phyloP scores from a whole-genome alignment of 441 rosid genomes.

The Jatropha podagrica region DNA sequence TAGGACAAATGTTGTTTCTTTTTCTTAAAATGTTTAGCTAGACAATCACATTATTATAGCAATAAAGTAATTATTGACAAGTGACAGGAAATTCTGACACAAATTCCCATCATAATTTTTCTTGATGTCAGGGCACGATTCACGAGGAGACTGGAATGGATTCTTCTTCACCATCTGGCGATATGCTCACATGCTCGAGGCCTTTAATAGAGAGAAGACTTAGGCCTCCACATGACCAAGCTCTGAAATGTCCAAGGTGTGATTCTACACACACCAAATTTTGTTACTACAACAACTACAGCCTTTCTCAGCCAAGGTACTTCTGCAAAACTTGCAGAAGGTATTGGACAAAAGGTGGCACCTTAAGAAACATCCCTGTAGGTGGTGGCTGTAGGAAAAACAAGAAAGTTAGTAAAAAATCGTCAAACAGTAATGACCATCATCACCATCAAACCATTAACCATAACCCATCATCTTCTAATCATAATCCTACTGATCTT shows the following conservation, averaged over 20 bases:
- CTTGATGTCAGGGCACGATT: constrained; percentile 45
- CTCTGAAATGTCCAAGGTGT: constrained; percentile 90
- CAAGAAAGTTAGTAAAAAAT: constrained; percentile 60
- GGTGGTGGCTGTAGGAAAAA: constrained; percentile 96
- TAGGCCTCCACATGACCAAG: constrained; percentile 75
- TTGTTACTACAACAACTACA: constrained; percentile 96
- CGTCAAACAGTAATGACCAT: constrained; percentile 21
- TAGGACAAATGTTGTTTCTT: constrained; percentile 4
- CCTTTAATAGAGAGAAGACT: constrained; percentile 82
- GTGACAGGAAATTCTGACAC: constrained; percentile 7
- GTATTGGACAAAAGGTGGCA: constrained; percentile 98
- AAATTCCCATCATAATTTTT: constrained; percentile 7
- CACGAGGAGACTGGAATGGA: constrained; percentile 66
- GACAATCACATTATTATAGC: constrained; percentile 6
- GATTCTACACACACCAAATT: constrained; percentile 91
- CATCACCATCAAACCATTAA: constrained; percentile 22
- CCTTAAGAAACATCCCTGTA: constrained; percentile 85
- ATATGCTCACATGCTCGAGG: constrained; percentile 74
- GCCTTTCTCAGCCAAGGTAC: constrained; percentile 95
- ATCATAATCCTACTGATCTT: constrained; percentile 55
- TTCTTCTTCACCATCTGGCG: constrained; percentile 73
- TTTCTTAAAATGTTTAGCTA: not conserved
- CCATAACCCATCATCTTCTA: constrained; percentile 24
- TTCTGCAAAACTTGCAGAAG: constrained; percentile 95
- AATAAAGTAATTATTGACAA: not conserved